A percentile compares a stretch with the other conserved stretches of the same genome.
These are phyloP conservation scores for Scheffersomyces coipomensis DNA, from an alignment of 805 yeast species.

Conservation along the genomic window DNA sequence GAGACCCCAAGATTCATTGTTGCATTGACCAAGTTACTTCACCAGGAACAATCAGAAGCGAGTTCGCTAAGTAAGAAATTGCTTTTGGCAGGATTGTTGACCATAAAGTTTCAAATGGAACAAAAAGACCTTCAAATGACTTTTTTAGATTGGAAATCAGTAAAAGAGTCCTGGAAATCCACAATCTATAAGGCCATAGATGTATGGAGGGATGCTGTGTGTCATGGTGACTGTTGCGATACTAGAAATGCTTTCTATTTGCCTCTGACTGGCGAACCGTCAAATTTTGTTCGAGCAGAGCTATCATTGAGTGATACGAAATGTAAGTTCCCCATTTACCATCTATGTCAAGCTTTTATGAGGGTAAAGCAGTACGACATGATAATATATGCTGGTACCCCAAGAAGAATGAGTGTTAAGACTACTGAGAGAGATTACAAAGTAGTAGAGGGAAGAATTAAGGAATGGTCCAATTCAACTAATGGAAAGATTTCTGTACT, in stretches of 20 bases:
- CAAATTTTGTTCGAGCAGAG: constrained; percentile 16
- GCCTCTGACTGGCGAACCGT: constrained; percentile 6
- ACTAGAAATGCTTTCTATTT: constrained; percentile 12
- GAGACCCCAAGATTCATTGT: constrained; percentile 22
- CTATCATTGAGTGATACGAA: constrained; percentile 17
- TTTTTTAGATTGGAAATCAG: constrained; percentile 20
- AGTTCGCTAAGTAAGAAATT: constrained; percentile 21
- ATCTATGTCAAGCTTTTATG: constrained; percentile 25
- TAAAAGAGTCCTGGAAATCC: constrained; percentile 25
- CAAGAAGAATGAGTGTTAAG: constrained; percentile 47
- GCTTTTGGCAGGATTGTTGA: constrained; percentile 18
- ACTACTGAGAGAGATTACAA: constrained; percentile 53
- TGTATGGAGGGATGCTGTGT: constrained; percentile 25
- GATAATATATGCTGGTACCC: constrained; percentile 29
- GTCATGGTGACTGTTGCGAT: constrained; percentile 17
- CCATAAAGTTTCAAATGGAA: constrained; percentile 25
- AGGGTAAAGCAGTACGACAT: constrained; percentile 28
- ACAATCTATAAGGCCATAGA: constrained; percentile 27
- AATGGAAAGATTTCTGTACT: constrained; percentile 54
- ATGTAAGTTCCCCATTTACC: constrained; percentile 25
- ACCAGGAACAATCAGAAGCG: constrained; percentile 17
- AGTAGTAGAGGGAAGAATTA: constrained; percentile 47
- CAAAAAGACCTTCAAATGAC: constrained; percentile 24
- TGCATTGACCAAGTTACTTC: constrained; percentile 21
- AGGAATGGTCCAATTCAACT: constrained; percentile 48